Conservation (phyloP, 305 asterid genomes). For the Solanum hybrid region DNA sequence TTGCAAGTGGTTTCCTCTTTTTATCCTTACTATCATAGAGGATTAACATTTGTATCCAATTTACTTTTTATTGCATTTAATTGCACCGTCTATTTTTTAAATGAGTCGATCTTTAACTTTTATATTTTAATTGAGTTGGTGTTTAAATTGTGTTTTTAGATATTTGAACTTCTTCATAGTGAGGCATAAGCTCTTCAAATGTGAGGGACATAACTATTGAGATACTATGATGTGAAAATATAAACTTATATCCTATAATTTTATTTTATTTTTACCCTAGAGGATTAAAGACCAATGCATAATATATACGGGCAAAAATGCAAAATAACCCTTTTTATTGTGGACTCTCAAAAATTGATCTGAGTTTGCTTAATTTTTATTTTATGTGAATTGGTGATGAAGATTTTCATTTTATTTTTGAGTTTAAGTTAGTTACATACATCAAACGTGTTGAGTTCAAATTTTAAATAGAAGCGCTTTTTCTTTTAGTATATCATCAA, state of each 20-base stretch:
- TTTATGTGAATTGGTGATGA: background rate
- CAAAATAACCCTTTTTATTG: background rate
- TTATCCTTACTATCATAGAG: background rate
- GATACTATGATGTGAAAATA: background rate
- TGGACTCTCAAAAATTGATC: background rate
- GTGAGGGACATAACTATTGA: background rate
- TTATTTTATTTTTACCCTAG: too few species aligned
- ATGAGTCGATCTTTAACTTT: background rate
- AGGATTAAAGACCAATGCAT: background rate
- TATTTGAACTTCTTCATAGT: background rate
- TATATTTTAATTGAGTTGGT: background rate
- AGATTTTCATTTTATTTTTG: background rate
- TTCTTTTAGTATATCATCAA: too few species aligned
- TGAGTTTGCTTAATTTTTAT: background rate
- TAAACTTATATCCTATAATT: background rate
- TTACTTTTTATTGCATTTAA: background rate
- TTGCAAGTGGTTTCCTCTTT: background rate
- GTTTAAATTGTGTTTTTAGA: too few species aligned
- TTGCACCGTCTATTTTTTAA: background rate
- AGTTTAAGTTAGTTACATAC: background rate
- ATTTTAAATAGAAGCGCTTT: background rate
- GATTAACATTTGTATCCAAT: background rate
- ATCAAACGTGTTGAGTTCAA: background rate
- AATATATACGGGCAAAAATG: background rate
- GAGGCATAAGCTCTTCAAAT: background rate